Conservation (phyloP, 768 basidiomycete species). For the Asterophora lycoperdoides region DNA sequence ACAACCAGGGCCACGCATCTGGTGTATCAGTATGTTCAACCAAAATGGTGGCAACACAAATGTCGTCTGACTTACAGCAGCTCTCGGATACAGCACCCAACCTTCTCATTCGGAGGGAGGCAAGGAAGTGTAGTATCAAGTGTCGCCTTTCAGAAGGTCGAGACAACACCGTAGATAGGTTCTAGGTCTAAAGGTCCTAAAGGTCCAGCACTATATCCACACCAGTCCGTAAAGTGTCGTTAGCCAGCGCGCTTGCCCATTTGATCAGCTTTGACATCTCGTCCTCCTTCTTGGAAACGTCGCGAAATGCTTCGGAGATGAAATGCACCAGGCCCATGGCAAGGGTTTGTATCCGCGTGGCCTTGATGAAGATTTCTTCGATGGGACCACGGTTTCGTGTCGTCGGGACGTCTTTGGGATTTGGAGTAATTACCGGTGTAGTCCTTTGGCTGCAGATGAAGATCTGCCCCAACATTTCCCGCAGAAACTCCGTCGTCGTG, state of each 20-base stretch:
- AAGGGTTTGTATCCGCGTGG: conserved; percentile 57
- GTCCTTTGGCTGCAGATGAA: conserved; percentile 72
- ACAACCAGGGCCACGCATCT: conserved; percentile 43
- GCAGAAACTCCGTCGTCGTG: conserved; percentile 61
- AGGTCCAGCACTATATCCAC: conserved; percentile 47
- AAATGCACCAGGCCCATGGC: conserved; percentile 77
- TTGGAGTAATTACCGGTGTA: conserved; percentile 55
- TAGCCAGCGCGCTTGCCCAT: conserved; percentile 67
- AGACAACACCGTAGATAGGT: not conserved
- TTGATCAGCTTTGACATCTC: conserved; percentile 42
- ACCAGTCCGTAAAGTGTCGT: conserved; percentile 63
- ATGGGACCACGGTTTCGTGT: conserved; percentile 55
- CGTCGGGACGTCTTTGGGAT: conserved; percentile 30
- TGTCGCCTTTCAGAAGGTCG: conserved; percentile 56
- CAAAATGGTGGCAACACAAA: not conserved
- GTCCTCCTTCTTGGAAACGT: conserved; percentile 27
- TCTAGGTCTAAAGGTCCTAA: conserved; percentile 23
- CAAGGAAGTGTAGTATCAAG: conserved; percentile 67
- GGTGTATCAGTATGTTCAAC: conserved; percentile 55
- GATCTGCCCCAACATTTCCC: conserved; percentile 61
- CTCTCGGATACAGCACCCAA: conserved; percentile 69
- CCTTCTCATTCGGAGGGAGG: conserved; percentile 73
- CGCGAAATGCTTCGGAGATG: conserved; percentile 41
- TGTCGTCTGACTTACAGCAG: conserved; percentile 30
- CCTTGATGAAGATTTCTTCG: conserved; percentile 79